Evolutionary conservation across 441 rosid genomes (phyloP), one percentile per base, ranked within the genome.

Genomic region (Syzygium syzygioides): DNA sequence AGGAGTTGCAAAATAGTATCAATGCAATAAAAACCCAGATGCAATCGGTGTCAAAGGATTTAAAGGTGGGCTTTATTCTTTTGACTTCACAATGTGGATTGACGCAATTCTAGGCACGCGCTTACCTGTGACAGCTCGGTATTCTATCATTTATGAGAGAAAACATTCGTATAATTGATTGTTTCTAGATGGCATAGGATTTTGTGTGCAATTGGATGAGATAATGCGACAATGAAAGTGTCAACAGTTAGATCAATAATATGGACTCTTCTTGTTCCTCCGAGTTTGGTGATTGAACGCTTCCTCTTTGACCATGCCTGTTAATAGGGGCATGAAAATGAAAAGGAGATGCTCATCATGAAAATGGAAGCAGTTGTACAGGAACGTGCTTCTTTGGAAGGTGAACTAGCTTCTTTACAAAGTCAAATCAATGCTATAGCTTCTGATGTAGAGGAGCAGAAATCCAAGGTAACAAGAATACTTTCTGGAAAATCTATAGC

Each of bases 301-400:
- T 34, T 37, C 41, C 30, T 37, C 83, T 84, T 83, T 90, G 89
- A 55, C 92, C 87, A 90, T 86, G 71, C 76, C 89, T 89, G 88
- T 87, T 85, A 66, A 76, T 86, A 98, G 98, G 94, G 95, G 68
- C 98, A 95, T 93, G 96, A 91, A 92, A 96, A 95, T 90, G 97
- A 97, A 93, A 95, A 90, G 56, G 99, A 98, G 92, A 96, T 92
- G 91, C 96, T 97, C 87, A 90, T 95, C 89, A 96, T 98, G 99
- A 99, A 98, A 92, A 95, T 94, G 93, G 99, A 98, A 93, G 99
- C 98, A 56, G 94, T 95, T 71, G 86, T 89, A 83, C 94, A 94
- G 87, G 99, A 98, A 91, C 93, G 92, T 41, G 93, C 93, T 32
- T 94, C 98, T 86, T 92, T 96, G 92, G 99, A 98, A 92, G 93